A percentile compares a stretch with the other conserved stretches of the same genome.
Conservation (phyloP, 108 stramenopile genomes). For the Nitzschia sp. region DNA sequence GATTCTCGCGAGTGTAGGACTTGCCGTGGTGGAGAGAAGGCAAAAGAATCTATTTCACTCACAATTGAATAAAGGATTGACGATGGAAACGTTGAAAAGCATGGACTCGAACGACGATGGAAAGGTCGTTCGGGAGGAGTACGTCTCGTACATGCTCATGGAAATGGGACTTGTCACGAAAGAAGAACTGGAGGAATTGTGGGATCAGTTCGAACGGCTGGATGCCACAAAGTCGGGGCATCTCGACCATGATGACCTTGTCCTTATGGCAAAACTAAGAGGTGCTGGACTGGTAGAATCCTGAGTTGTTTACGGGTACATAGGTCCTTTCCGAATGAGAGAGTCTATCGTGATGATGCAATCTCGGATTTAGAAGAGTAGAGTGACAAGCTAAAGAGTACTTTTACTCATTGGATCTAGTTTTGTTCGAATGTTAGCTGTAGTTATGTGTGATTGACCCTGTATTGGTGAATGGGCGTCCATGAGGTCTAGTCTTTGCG, state of each 20-base stretch:
- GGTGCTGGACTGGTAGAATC: conserved; percentile 13
- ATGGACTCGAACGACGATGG: conserved; percentile 59
- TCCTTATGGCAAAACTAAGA: conserved; percentile 39
- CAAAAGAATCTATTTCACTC: conserved; percentile 22
- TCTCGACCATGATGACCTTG: conserved; percentile 59
- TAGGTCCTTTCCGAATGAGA: background rate
- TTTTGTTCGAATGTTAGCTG: background rate
- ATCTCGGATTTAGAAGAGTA: too few relatives aligned
- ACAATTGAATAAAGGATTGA: conserved; percentile 34
- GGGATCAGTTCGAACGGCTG: conserved; percentile 50
- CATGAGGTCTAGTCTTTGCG: background rate
- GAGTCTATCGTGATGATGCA: background rate
- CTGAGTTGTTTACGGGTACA: background rate
- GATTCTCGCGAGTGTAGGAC: conserved; percentile 40
- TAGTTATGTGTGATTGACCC: too few relatives aligned
- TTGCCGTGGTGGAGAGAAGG: conserved; percentile 28
- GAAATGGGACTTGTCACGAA: conserved; percentile 63
- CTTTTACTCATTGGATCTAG: too few relatives aligned
- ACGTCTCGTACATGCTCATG: conserved; percentile 62
- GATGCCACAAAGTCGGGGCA: conserved; percentile 48
- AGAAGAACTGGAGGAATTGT: conserved; percentile 47
- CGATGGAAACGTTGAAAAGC: conserved; percentile 33
- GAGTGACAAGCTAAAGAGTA: too few relatives aligned
- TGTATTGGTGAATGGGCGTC: too few relatives aligned
- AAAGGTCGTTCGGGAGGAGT: conserved; percentile 50